These are phyloP conservation scores for Rhizoclosmatium sp. DNA, from an alignment of 192 early-diverging fungal species.

Conservation along the genomic window DNA sequence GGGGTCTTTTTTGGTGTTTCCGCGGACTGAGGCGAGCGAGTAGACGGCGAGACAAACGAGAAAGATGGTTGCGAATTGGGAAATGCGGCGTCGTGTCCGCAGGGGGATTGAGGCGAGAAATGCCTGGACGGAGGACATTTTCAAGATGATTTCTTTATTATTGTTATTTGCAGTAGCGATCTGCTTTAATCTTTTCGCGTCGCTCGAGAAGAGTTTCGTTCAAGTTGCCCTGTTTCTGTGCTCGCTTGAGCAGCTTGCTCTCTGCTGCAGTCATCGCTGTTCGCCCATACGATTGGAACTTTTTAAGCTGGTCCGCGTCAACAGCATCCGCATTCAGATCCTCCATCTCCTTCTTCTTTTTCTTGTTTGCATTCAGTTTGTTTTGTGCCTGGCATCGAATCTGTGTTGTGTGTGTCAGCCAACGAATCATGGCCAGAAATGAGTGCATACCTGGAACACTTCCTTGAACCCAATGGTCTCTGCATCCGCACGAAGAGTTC, in stretches of 20 bases:
- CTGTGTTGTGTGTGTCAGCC: background rate
- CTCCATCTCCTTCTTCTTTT: constrained; percentile 57
- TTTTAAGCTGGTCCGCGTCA: constrained; percentile 79
- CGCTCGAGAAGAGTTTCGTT: constrained; percentile 82
- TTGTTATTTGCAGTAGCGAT: constrained; percentile 82
- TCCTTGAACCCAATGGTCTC: constrained; percentile 77
- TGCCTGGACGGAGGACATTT: background rate
- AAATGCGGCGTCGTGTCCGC: background rate
- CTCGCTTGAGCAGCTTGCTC: constrained; percentile 62
- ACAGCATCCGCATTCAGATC: constrained; percentile 58
- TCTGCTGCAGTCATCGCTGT: constrained; percentile 64
- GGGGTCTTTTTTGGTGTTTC: background rate
- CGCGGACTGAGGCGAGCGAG: background rate
- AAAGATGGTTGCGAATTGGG: background rate
- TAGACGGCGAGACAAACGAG: background rate
- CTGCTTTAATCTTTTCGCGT: constrained; percentile 80
- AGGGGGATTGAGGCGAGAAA: background rate
- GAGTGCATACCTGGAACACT: constrained; percentile 64
- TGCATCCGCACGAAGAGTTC: constrained; percentile 69
- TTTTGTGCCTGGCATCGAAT: constrained; percentile 71
- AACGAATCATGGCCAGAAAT: background rate
- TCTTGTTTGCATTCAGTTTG: constrained; percentile 52
- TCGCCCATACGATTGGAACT: constrained; percentile 76
- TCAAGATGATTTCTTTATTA: background rate
- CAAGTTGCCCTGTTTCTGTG: constrained; percentile 74